Conservation (phyloP, 495 filamentous ascomycete genomes). For the Hypoxylon intermedium region DNA sequence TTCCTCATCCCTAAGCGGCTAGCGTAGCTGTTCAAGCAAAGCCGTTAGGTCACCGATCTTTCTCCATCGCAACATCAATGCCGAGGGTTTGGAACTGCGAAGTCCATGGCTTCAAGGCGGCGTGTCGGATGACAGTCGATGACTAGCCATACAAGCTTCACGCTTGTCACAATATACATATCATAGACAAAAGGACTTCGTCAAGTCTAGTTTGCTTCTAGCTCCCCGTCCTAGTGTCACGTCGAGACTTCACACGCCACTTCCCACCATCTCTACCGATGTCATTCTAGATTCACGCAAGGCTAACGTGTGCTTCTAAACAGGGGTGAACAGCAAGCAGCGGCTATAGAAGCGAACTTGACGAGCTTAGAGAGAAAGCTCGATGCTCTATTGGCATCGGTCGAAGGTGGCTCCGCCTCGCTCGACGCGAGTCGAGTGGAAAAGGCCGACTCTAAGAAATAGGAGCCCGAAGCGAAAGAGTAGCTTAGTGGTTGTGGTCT, state of each 20-base stretch:
- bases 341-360: constrained; percentile 61
- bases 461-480: constrained; percentile 24
- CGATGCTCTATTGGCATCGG: constrained; percentile 57
- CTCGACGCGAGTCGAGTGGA: neutral
- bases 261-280: constrained; percentile 1
- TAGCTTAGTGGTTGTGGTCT: constrained; percentile 2
- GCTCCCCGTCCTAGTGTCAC: constrained; percentile 6
- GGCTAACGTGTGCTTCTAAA: constrained; percentile 26
- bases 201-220: constrained; percentile 2
- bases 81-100: constrained; percentile 3
- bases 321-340: constrained; percentile 63
- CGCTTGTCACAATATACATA: neutral
- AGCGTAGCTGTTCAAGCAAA: constrained; percentile 2
- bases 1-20: constrained; percentile 11
- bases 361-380: constrained; percentile 60
- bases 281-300: constrained; percentile 1
- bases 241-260: constrained; percentile 9
- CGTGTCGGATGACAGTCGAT: constrained; percentile 7
- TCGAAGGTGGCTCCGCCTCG: constrained; percentile 35
- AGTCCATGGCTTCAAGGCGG: constrained; percentile 1
- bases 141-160: constrained; percentile 1
- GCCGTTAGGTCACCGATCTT: constrained; percentile 15
- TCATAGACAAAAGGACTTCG: neutral
- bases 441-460: constrained; percentile 6
- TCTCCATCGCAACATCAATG: constrained; percentile 7